phyloP scores from a whole-genome alignment of 495 filamentous ascomycete genomes.

The Bryoglossum gracile region DNA sequence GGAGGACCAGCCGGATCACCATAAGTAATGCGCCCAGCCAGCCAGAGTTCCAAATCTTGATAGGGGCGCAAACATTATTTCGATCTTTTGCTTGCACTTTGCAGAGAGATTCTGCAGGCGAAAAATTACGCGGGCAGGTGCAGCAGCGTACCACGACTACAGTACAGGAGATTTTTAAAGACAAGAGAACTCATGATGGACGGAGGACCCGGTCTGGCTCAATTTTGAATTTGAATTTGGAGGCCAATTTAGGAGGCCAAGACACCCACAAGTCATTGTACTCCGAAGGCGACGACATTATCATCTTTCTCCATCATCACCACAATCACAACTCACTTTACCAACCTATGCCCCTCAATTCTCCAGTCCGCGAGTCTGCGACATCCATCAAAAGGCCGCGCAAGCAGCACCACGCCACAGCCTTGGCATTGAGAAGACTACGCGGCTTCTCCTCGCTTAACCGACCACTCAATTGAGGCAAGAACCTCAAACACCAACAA shows the following conservation, averaged over 20 bases:
- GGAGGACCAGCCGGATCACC: neutral
- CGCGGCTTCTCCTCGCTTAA: neutral
- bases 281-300: neutral
- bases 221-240: neutral
- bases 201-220: neutral
- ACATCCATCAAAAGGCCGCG: neutral
- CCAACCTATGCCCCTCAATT: too few species aligned
- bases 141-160: too few species aligned
- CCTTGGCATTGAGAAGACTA: neutral
- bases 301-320: neutral
- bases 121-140: too few species aligned
- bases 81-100: too few species aligned
- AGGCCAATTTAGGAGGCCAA: too few species aligned
- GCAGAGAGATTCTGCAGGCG: too few species aligned
- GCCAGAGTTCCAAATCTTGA: neutral
- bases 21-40: neutral
- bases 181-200: neutral
- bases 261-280: too few species aligned
- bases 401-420: neutral
- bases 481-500: too few species aligned
- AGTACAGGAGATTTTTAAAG: neutral
- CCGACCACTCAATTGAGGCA: too few species aligned
- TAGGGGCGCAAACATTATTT: neutral
- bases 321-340: too few species aligned
- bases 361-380: too few species aligned